A percentile compares a stretch with the other conserved stretches of the same genome.
Evolutionary conservation across 768 basidiomycete genomes (phyloP).

Genomic region (Leucocoprinus sp.): DNA sequence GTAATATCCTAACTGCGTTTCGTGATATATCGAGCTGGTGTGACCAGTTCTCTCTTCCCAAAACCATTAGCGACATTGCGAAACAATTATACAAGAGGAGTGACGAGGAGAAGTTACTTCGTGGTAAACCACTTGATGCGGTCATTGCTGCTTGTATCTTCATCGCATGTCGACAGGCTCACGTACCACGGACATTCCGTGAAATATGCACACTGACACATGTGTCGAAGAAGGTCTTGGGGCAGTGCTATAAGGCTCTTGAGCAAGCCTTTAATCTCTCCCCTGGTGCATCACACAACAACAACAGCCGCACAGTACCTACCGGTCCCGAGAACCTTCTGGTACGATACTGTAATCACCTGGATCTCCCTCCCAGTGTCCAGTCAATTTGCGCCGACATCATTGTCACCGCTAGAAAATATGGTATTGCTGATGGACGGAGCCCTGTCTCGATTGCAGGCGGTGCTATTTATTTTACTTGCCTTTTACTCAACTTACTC

Average conservation of each 20-base stretch:
- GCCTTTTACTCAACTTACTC: slow-evolving; percentile 55
- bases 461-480: slow-evolving; percentile 91
- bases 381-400: slow-evolving; percentile 81
- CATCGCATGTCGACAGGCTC: slow-evolving; percentile 91
- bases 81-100: slow-evolving; percentile 97
- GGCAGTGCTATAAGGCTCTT: slow-evolving; percentile 87
- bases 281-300: slow-evolving; percentile 57
- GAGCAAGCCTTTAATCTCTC: slow-evolving; percentile 85
- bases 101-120: slow-evolving; percentile 89
- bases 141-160: slow-evolving; percentile 98
- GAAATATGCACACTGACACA: slow-evolving; percentile 92
- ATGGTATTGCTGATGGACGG: slow-evolving; percentile 88
- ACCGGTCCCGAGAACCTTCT: slow-evolving; percentile 80
- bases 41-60: slow-evolving; percentile 90
- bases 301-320: slow-evolving; percentile 34
- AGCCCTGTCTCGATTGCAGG: slow-evolving; percentile 99
- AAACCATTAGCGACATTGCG: slow-evolving; percentile 90
- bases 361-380: slow-evolving; percentile 75
- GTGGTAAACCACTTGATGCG: slow-evolving; percentile 86
- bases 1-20: slow-evolving; percentile 82
- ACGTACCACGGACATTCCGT: slow-evolving; percentile 92
- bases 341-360: slow-evolving; percentile 90
- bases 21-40: slow-evolving; percentile 90
- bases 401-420: slow-evolving; percentile 69
- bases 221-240: slow-evolving; percentile 90